Evolutionary conservation across 139 green algal species (phyloP), one percentile per base, ranked within the genome.

Genomic region (Trebouxia sp.): DNA sequence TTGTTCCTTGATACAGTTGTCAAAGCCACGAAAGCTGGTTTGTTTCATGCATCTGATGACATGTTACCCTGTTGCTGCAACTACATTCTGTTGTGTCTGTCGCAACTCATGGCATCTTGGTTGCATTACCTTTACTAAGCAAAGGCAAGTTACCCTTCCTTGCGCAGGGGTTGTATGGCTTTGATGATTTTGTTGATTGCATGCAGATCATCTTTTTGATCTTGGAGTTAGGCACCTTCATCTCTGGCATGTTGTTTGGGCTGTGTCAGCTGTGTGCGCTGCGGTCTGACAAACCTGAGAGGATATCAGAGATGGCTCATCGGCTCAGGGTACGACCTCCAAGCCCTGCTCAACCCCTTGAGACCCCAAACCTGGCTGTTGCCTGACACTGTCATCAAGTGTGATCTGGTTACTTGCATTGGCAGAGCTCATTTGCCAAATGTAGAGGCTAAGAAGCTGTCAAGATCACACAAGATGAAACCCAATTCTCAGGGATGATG

Each of bases 191-290:
- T n/a, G n/a, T n/a, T n/a, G 6, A 32, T 28, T 41, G n/a, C 5
- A n/a, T 82, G 65, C 77, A 82, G 77, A 9, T 83, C 4, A 24
- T 69, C 4, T 62, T 83, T 0, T n/a, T 83, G 24, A 5, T 83
- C 8, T 28, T 62, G 15, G 79, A 83, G 79, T 17, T 67, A 10
- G 26, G 76, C 10, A 32, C 50, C 12, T 83, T 83, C 38, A 47
- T 72, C 5, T 83, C 66, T 62, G 79, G 79, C 6, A 11, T 65
- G 12, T 12, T 83, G 10, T 75, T 83, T 74, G 79, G 79, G 37
- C 26, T 83, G 6, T 75, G 79, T 30, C 79, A 83, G 62, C 28
- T 77, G 32, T 51, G 41, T 17, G 20, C 6, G 37, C 9, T 70
- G 30, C 37, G 22, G 22, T n/a, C 62, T 28, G 32, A 72, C 5